A percentile compares a stretch with the other conserved stretches of the same genome.
Conservation (phyloP, 2,329 filamentous ascomycete genomes). For the Fusarium sp. region DNA sequence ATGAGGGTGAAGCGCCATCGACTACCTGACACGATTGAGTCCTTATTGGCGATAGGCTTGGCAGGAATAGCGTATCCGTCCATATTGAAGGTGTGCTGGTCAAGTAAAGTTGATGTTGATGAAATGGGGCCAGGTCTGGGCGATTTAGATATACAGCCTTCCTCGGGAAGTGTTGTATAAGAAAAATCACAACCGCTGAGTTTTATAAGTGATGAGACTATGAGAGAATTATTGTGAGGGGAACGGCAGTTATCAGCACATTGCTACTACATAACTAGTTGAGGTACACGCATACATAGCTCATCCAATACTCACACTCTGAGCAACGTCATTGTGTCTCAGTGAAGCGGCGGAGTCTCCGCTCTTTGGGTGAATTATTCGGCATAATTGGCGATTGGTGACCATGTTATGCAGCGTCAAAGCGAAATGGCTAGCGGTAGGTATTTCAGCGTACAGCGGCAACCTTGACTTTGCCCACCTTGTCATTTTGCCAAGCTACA, state of each 20-base stretch:
- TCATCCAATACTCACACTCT: not conserved
- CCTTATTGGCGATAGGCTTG: slow-evolving; percentile 29
- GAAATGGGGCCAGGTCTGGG: not conserved
- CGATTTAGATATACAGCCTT: not conserved
- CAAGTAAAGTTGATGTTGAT: not conserved
- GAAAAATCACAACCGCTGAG: not conserved
- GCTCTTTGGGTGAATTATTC: slow-evolving; percentile 30
- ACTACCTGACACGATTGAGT: slow-evolving; percentile 26
- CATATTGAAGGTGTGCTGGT: no score
- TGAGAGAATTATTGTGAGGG: slow-evolving; percentile 17
- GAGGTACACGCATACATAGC: not conserved
- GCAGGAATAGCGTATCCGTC: slow-evolving; percentile 30
- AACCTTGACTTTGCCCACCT: not conserved
- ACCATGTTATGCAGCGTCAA: not conserved
- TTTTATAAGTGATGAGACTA: not conserved
- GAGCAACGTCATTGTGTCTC: slow-evolving; percentile 22
- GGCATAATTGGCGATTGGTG: slow-evolving; percentile 18
- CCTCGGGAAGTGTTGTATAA: not conserved
- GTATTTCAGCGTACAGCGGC: not conserved
- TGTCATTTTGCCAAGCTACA: not conserved
- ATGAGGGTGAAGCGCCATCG: slow-evolving; percentile 69
- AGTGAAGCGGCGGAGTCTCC: slow-evolving; percentile 18
- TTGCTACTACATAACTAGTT: not conserved
- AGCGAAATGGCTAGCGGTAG: not conserved
- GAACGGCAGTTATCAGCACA: slow-evolving; percentile 3